Evolutionary conservation across 2,329 filamentous ascomycete genomes (phyloP).

Genomic region (Arthrobotrys pseudoclavata): DNA sequence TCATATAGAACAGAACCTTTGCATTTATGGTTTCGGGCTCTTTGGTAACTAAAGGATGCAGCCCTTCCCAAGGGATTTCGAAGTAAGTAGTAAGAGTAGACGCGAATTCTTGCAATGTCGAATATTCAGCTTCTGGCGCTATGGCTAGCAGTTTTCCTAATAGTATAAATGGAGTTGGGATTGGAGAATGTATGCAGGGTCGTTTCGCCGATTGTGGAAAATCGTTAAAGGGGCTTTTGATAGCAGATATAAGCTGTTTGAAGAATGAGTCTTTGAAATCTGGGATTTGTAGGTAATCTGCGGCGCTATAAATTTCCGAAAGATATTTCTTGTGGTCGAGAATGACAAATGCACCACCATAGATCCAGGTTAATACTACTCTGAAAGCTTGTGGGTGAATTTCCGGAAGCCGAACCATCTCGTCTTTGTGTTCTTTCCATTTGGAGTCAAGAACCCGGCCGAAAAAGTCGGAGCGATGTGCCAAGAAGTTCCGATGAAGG

Average conservation of each 20-base stretch:
- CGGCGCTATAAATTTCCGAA: not conserved
- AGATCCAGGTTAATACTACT: not conserved
- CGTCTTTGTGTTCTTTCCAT: not conserved
- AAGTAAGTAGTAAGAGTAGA: not conserved
- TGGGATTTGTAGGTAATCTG: slow-evolving; percentile 4
- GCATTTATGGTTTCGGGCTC: not conserved
- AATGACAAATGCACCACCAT: not conserved
- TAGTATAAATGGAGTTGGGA: not conserved
- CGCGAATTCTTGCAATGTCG: not conserved
- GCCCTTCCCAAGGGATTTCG: not conserved
- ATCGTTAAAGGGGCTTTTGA: not conserved
- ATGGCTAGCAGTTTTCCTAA: not conserved
- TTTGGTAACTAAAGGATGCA: not conserved
- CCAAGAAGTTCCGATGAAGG: slow-evolving; percentile 9
- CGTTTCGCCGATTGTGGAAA: not conserved
- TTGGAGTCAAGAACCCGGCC: not conserved
- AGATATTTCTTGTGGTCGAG: not conserved
- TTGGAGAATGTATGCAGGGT: not conserved
- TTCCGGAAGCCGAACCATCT: not conserved
- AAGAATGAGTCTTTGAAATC: not conserved
- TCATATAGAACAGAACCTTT: slow-evolving; percentile 8
- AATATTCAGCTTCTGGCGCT: not conserved
- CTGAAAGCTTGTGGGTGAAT: not conserved
- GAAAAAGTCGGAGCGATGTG: not conserved
- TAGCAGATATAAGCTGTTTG: not conserved